These are phyloP conservation scores for Lentinula guzmanii DNA, from an alignment of 768 basidiomycete genomes.

Conservation along the genomic window DNA sequence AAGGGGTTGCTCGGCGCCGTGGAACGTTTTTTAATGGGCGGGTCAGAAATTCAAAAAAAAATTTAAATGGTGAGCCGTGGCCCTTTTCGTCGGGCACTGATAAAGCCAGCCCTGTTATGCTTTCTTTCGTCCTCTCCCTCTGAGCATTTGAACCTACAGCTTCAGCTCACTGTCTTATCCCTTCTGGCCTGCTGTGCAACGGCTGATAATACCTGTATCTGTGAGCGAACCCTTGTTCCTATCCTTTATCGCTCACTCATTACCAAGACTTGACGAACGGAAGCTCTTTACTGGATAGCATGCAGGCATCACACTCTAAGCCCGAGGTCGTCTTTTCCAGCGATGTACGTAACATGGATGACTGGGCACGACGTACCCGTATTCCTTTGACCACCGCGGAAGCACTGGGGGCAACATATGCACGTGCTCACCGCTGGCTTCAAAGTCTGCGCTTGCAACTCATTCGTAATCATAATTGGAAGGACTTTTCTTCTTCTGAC, in stretches of 20 bases:
- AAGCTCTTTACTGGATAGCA: background rate
- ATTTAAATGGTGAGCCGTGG: constrained; percentile 34
- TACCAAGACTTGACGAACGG: background rate
- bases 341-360: constrained; percentile 77
- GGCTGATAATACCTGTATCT: background rate
- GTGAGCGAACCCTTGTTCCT: background rate
- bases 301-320: constrained; percentile 15
- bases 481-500: constrained; percentile 53
- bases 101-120: constrained; percentile 32
- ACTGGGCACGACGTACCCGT: constrained; percentile 72
- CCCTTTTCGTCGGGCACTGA: constrained; percentile 41
- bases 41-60: constrained; percentile 18
- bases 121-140: constrained; percentile 18
- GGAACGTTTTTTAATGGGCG: constrained; percentile 45
- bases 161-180: constrained; percentile 14
- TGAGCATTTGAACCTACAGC: constrained; percentile 19
- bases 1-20: constrained; percentile 45
- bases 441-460: constrained; percentile 56
- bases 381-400: constrained; percentile 82
- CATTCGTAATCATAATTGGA: constrained; percentile 65
- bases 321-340: constrained; percentile 72
- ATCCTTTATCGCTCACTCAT: background rate
- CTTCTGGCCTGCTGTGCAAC: constrained; percentile 12
- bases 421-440: constrained; percentile 75
- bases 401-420: constrained; percentile 74